Base-by-base conservation (phyloP, 2,329 filamentous ascomycete genomes). In the Cadophora luteo-olivacea region DNA sequence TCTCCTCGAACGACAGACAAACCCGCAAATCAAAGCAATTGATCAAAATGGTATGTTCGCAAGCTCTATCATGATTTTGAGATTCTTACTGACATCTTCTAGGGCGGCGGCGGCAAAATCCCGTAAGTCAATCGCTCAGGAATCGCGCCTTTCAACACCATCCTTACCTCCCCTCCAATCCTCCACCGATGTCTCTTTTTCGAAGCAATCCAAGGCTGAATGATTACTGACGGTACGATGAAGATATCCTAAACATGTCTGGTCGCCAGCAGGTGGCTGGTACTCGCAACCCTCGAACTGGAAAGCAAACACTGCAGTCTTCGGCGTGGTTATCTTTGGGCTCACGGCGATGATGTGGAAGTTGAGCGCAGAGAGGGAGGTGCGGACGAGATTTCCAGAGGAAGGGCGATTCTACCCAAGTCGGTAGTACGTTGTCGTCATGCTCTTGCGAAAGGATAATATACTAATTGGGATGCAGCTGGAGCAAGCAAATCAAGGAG, bases 241-340 rank as follows among this genome's bases (percentile, higher is more conserved):
- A 77, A 97, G 93, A 79, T 97, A 97, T 83, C 94, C 94, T 81
- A 97, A 97, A 87, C 95, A 99, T 86, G 93, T 99, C 87, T 99
- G 96, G 96, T 98, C 96, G 78, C 96, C 96, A 71, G 86, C 95
- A 73, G 96, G 96, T 87, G 96, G 96, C 82, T 99, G 96, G 96
- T 99, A 99, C 83, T 84, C 91, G 65, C 95, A 97, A 81, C 96
- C 96, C 65, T 85, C 87, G 75, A 99, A 99, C 86, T 99, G 96
- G 96, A 96, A 92, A 81, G 83, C 84, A 77, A 99, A 99, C 85
- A 99, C 96, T 5, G 86, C 91, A 66, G 85, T 96, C 74, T 89
- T 94, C 79, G 87, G 87, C 69, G 86, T 84, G 60, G 86, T 91
- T 66, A 84, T 96, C 63, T 73, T 91, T 73, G 90, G 91, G 72